Evolutionary conservation across 495 filamentous ascomycete genomes (phyloP), one percentile per base, ranked within the genome.

Genomic region (Penicillium manginii): DNA sequence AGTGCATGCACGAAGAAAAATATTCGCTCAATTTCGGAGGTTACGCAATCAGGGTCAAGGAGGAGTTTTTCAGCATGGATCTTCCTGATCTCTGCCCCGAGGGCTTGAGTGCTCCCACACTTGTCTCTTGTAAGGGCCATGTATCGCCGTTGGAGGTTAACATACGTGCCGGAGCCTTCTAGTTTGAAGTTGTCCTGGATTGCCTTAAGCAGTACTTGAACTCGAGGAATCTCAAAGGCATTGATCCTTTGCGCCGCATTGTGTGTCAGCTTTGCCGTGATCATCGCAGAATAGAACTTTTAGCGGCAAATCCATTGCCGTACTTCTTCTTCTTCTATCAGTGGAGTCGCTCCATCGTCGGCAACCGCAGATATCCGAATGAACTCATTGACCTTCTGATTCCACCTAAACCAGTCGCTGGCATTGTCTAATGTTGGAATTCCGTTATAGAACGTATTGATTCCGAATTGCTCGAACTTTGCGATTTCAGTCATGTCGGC

Each of bases 21-120:
- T 55, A 46, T 59, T 59, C 57, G 57, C 43, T 59, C 57, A 49
- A 59, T 59, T n/a, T 59, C 57, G 26, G 50, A 59, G 33, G 42
- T 59, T 18, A 59, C 57, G 33, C 57, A 59, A 12, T 54, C 50
- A 50, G 57, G 50, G 51, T 59, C 50, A 43, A 59, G 50, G 21
- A 59, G 51, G 17, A 59, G 49, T 43, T 59, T 59, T 18, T 59
- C 50, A 40, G 57, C 57, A 54, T 59, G 50, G 19, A 54, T 59
- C 42, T 59, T 59, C 23, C 56, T 52, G 43, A 58, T 58, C 49
- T 58, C 56, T 4, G 56, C 56, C 14, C 48, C 48, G 40, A 59
- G 50, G 18, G 57, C 57, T 59, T 59, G 43, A 17, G 57, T n/a
- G 37, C 57, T 59, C 19, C 57, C 50, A 50, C 50, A 59, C 17